A percentile compares a stretch with the other conserved stretches of the same genome.
phyloP scores from a whole-genome alignment of 1,139 yeast genomes.

The Blastobotrys illinoisensis region DNA sequence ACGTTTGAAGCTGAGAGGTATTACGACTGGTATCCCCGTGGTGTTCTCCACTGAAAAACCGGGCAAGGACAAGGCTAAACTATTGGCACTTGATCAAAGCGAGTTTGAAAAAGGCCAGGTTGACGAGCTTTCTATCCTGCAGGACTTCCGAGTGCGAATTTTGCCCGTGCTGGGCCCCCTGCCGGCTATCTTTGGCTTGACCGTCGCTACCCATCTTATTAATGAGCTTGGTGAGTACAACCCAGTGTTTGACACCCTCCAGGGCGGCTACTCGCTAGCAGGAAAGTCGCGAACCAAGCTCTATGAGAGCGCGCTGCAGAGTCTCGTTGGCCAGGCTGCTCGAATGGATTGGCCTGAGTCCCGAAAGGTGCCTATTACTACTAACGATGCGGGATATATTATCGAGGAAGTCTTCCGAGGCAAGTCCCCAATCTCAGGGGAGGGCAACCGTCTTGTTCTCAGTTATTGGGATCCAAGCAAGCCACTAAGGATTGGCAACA shows the following conservation, averaged over 20 bases:
- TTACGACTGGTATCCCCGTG: constrained; percentile 70
- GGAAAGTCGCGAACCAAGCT: constrained; percentile 85
- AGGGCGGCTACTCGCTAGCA: constrained; percentile 49
- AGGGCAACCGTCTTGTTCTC: constrained; percentile 68
- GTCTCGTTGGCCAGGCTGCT: constrained; percentile 80
- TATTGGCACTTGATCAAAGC: constrained; percentile 76
- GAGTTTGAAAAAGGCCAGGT: constrained; percentile 78
- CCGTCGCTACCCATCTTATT: constrained; percentile 77
- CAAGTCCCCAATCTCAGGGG: constrained; percentile 83
- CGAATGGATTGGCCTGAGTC: constrained; percentile 50
- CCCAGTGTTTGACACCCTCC: constrained; percentile 60
- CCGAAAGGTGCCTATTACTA: constrained; percentile 62
- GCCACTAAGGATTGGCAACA: constrained; percentile 56
- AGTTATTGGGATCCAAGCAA: constrained; percentile 75
- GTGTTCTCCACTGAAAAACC: constrained; percentile 95
- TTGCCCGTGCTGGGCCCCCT: constrained; percentile 92
- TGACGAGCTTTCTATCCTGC: constrained; percentile 78
- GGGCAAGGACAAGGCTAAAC: constrained; percentile 83
- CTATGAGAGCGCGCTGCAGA: constrained; percentile 76
- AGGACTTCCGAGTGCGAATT: constrained; percentile 87
- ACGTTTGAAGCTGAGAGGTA: constrained; percentile 72
- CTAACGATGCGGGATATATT: constrained; percentile 73
- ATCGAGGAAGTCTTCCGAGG: constrained; percentile 91
- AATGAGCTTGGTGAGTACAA: constrained; percentile 73
- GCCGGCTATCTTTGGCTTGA: constrained; percentile 93